Conservation (phyloP, 2,329 filamentous ascomycete species). For the Aspergillus carbonarius region DNA sequence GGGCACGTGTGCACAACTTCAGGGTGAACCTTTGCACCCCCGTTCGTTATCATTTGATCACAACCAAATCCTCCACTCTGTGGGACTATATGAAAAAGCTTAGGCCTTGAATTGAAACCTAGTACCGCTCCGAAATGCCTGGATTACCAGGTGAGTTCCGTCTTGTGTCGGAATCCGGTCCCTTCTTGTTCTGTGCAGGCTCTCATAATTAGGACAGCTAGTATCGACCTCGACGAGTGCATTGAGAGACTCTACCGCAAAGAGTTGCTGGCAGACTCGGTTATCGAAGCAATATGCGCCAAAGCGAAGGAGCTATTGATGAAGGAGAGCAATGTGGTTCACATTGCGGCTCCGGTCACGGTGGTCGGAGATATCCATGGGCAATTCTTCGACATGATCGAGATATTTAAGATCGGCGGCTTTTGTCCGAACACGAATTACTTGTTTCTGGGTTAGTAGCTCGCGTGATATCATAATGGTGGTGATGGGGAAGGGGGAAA, state of each 20-base stretch:
- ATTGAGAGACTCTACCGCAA: conserved; percentile 96
- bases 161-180: not conserved
- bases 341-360: conserved; percentile 91
- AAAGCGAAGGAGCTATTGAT: conserved; percentile 98
- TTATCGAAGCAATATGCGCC: conserved; percentile 98
- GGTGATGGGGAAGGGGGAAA: not conserved
- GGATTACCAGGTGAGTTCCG: conserved; percentile 44
- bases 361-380: conserved; percentile 98
- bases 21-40: not conserved
- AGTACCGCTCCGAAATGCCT: conserved; percentile 37
- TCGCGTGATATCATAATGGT: not conserved
- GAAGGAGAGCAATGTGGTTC: conserved; percentile 99
- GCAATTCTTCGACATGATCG: conserved; percentile 97
- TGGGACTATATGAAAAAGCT: conserved; percentile 9
- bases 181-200: not conserved
- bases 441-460: conserved; percentile 76
- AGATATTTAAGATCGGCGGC: conserved; percentile 98
- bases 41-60: not conserved
- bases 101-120: not conserved
- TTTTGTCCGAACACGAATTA: conserved; percentile 99
- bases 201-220: conserved; percentile 58
- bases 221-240: conserved; percentile 97
- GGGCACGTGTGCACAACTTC: not conserved
- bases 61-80: not conserved
- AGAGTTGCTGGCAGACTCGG: conserved; percentile 92